Base-by-base conservation (phyloP, 108 stramenopile genomes). In the Conticribra weissflogii region DNA sequence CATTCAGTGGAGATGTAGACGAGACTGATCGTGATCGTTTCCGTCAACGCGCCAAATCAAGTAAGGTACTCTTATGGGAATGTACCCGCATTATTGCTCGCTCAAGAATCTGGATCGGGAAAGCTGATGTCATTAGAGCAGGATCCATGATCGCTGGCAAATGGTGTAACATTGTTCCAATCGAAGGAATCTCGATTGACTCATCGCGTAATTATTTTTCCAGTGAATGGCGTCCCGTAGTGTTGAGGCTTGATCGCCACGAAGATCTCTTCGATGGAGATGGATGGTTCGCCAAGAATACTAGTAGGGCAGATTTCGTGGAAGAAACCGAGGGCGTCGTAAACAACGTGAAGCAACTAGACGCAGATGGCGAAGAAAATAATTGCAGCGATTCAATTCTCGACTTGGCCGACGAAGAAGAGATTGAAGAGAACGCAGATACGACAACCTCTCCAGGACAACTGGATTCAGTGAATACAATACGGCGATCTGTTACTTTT, bases 91-190 rank as follows among this genome's bases (percentile, higher is more conserved):
- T 85, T 0, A 72, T 93, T 23, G 32, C 71, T 21, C 85, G 81
- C 16, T 79, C 69, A 36, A 56, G 89, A 46, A 68, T 93, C 28
- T 93, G 92, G 92, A 66, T 77, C 7, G 92, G 92, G 21, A 93
- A 93, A 62, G 58, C 66, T 2, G 79, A 85, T 27, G 83, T 91
- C 5, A 63, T 85, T 28, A 69, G 75, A 45, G 74, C 85, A 23
- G 66, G 58, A 25, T 51, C 76, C 5, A 31, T 64, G 18, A 64
- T 85, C 22, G 76, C 80, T 36, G 59, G 45, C 3, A 81, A 83
- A 53, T 84, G 79, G 83, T 58, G 54, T 1, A 19, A 36, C 30
- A 21, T 53, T 36, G 57, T 48, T 25, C 66, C 69, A n/a, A 18
- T 68, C 36, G 52, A 56, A 63, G 53, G 60, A 47, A 59, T n/a